Percentiles rank a stretch among this genome's conserved stretches.
phyloP scores from a whole-genome alignment of 345 rosid species.

The Clausena lansium region DNA sequence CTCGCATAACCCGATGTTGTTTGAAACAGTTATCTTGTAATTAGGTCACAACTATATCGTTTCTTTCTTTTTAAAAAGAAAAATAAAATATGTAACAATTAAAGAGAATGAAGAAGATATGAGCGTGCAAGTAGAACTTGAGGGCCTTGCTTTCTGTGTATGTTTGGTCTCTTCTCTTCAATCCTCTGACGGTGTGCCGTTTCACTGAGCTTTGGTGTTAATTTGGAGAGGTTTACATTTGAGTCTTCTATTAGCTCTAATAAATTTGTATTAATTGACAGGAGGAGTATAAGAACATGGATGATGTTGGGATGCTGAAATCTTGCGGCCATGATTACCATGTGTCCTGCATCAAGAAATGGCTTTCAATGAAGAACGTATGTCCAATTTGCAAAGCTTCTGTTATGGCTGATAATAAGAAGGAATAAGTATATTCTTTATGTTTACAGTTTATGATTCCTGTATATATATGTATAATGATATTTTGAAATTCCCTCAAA shows the following conservation, averaged over 20 bases:
- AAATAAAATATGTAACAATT: neutral
- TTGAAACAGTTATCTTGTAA: neutral
- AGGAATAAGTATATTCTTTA: slow-evolving; percentile 3
- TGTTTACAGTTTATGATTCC: slow-evolving; percentile 14
- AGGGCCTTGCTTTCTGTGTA: too few species aligned
- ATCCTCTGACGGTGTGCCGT: neutral
- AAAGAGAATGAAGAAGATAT: neutral
- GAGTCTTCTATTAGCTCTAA: neutral
- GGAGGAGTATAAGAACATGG: slow-evolving; percentile 75
- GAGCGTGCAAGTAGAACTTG: neutral
- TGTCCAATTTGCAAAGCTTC: slow-evolving; percentile 90
- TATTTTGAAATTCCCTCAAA: neutral
- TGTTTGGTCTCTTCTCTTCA: neutral
- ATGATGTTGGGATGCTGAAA: slow-evolving; percentile 50
- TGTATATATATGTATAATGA: slow-evolving; percentile 15
- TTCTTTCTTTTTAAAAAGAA: neutral
- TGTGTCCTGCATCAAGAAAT: slow-evolving; percentile 68
- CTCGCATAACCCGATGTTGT: slow-evolving; percentile 17
- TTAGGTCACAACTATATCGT: neutral
- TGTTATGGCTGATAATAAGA: slow-evolving; percentile 36
- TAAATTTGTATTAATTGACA: slow-evolving; percentile 24
- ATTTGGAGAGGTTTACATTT: neutral
- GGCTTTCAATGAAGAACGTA: slow-evolving; percentile 79
- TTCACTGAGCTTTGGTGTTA: neutral
- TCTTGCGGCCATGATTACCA: slow-evolving; percentile 78